phyloP scores from a whole-genome alignment of 257 asterid genomes.

The Plantago elongata region DNA sequence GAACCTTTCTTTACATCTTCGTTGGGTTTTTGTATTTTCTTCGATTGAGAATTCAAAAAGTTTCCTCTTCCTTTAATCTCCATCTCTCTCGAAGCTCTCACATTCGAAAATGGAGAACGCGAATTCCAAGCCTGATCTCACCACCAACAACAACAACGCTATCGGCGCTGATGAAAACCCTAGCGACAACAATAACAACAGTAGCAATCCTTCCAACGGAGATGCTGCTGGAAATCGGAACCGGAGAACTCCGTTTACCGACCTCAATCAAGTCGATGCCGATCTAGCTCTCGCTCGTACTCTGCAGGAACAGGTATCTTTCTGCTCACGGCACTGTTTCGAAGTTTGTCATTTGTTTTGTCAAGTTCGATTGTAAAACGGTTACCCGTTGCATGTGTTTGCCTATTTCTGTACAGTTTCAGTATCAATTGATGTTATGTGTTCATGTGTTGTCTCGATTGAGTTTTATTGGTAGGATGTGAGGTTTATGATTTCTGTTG shows the following conservation, averaged over 20 bases:
- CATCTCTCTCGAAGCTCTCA: no score
- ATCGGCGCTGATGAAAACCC: constrained; percentile 36
- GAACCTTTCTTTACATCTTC: no score
- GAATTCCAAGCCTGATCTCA: constrained; percentile 24
- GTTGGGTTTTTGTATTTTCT: no score
- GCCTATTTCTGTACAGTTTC: no score
- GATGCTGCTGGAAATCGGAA: constrained; percentile 33
- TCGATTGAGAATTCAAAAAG: no score
- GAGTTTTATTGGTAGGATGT: no score
- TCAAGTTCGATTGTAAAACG: not conserved
- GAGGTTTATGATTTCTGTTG: no score
- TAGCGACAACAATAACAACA: constrained; percentile 5
- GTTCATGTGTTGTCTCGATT: no score
- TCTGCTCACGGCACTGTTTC: not conserved
- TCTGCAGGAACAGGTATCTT: constrained; percentile 79
- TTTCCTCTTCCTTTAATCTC: no score
- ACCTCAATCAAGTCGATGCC: constrained; percentile 86
- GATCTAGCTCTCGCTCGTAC: constrained; percentile 97
- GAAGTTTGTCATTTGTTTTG: not conserved
- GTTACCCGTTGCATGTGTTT: not conserved
- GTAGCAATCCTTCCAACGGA: constrained; percentile 14
- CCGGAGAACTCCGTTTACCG: constrained; percentile 70
- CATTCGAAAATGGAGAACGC: constrained; percentile 34
- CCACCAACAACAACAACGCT: constrained; percentile 13
- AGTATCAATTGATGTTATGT: no score